A percentile compares a stretch with the other conserved stretches of the same genome.
Conservation (phyloP, 352 stramenopile genomes). For the Phytopythium litorale region DNA sequence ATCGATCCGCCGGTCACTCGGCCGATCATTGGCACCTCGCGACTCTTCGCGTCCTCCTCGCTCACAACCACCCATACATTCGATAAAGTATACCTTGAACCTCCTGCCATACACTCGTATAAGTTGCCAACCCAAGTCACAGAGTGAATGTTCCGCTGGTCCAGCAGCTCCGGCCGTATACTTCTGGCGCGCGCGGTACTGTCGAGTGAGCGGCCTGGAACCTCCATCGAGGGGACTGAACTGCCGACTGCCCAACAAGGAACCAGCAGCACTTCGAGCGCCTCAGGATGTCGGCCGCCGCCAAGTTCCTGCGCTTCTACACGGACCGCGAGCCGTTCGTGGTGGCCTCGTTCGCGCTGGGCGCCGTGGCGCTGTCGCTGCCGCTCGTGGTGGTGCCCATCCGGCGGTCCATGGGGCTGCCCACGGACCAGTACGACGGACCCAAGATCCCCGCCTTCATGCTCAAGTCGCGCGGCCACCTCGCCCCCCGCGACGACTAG, state of each 20-base stretch:
- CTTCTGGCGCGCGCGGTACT: neutral
- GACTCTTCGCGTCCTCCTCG: neutral
- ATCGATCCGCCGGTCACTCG: neutral
- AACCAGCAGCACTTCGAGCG: neutral
- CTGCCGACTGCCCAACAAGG: neutral
- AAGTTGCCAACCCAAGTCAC: neutral
- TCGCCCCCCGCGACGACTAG: conserved; percentile 21
- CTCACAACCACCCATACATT: neutral
- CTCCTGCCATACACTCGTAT: neutral
- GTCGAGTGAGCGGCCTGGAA: neutral
- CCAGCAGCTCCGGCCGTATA: neutral
- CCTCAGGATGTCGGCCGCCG: conserved; percentile 20
- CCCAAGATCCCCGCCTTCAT: conserved; percentile 72
- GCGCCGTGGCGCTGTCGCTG: conserved; percentile 56
- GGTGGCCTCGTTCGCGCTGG: conserved; percentile 78
- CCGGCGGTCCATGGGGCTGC: conserved; percentile 78
- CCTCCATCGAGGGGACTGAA: neutral
- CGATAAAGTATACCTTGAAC: neutral
- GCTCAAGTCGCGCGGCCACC: conserved; percentile 70
- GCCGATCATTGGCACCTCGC: neutral
- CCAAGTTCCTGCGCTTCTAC: conserved; percentile 84
- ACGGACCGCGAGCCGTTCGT: conserved; percentile 83
- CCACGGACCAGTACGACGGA: conserved; percentile 89
- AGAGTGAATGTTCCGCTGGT: conserved; percentile 4
- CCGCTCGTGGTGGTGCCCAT: conserved; percentile 80